These are phyloP conservation scores for Candida sp. DNA, from an alignment of 1,139 yeast species.

Conservation along the genomic window DNA sequence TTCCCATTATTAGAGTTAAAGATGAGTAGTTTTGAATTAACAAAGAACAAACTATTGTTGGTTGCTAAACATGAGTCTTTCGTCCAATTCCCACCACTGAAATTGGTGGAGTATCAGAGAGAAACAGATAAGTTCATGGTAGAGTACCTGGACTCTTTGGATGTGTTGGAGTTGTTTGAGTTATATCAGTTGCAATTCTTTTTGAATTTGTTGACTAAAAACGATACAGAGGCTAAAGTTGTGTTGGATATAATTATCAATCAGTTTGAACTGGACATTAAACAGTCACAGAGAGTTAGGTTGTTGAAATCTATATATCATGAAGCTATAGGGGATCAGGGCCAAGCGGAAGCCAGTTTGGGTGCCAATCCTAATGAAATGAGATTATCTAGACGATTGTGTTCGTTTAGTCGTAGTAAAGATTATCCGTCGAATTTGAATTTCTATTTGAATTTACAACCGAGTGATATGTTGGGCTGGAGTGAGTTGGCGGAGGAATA, in stretches of 20 bases:
- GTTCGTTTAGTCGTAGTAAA: constrained; percentile 28
- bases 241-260: constrained; percentile 64
- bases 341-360: constrained; percentile 33
- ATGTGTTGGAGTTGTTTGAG: constrained; percentile 51
- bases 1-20: not conserved
- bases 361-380: constrained; percentile 34
- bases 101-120: constrained; percentile 25
- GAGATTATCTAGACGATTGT: constrained; percentile 29
- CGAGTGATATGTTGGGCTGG: constrained; percentile 78
- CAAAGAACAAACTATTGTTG: constrained; percentile 21
- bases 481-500: constrained; percentile 70
- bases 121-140: constrained; percentile 31
- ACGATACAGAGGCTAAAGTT: constrained; percentile 69
- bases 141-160: constrained; percentile 24
- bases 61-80: constrained; percentile 33
- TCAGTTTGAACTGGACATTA: constrained; percentile 45
- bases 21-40: constrained; percentile 5
- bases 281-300: constrained; percentile 51
- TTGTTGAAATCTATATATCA: constrained; percentile 54
- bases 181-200: constrained; percentile 73
- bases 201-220: constrained; percentile 57
- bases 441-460: constrained; percentile 52
- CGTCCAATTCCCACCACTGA: constrained; percentile 32
- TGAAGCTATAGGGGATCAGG: constrained; percentile 49
- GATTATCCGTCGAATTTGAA: constrained; percentile 49